A percentile compares a stretch with the other conserved stretches of the same genome.
phyloP scores from a whole-genome alignment of 192 early-diverging fungal species.

The Podila clonocystis region DNA sequence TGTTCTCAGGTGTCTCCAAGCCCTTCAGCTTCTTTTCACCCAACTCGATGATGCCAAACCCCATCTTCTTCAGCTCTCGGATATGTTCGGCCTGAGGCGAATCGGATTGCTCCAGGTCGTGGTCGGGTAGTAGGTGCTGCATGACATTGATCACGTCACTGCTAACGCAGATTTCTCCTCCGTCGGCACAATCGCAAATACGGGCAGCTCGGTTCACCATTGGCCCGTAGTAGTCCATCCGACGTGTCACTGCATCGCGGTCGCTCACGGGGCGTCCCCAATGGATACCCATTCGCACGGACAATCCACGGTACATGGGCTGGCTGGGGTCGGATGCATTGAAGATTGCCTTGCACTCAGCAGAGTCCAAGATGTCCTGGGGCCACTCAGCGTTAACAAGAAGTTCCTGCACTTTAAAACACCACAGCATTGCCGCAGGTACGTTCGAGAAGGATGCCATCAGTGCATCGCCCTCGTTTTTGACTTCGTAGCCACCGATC shows the following conservation, averaged over 20 bases:
- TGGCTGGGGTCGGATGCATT: constrained; percentile 59
- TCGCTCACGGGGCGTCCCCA: constrained; percentile 90
- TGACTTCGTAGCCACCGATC: constrained; percentile 93
- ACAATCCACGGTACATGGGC: constrained; percentile 85
- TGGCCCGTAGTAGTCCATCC: constrained; percentile 97
- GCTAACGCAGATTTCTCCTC: constrained; percentile 89
- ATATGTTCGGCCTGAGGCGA: constrained; percentile 34
- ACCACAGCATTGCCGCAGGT: constrained; percentile 85
- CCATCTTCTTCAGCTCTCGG: constrained; percentile 70
- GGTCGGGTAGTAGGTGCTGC: constrained; percentile 32
- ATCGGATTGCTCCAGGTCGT: constrained; percentile 25
- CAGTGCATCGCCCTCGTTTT: constrained; percentile 95
- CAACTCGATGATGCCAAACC: constrained; percentile 74
- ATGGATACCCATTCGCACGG: constrained; percentile 95
- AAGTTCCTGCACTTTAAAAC: constrained; percentile 85
- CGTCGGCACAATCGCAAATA: constrained; percentile 86
- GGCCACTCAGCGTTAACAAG: constrained; percentile 90
- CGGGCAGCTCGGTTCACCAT: constrained; percentile 91
- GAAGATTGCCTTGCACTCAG: constrained; percentile 80
- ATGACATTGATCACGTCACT: constrained; percentile 73
- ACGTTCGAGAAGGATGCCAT: constrained; percentile 93
- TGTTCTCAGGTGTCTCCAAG: constrained; percentile 86
- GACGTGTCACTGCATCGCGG: constrained; percentile 85
- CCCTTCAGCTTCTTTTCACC: constrained; percentile 91
- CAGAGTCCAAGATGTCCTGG: constrained; percentile 79